Evolutionary conservation across 2,329 filamentous ascomycete genomes (phyloP).

Genomic region (Sclerotinia nivalis): DNA sequence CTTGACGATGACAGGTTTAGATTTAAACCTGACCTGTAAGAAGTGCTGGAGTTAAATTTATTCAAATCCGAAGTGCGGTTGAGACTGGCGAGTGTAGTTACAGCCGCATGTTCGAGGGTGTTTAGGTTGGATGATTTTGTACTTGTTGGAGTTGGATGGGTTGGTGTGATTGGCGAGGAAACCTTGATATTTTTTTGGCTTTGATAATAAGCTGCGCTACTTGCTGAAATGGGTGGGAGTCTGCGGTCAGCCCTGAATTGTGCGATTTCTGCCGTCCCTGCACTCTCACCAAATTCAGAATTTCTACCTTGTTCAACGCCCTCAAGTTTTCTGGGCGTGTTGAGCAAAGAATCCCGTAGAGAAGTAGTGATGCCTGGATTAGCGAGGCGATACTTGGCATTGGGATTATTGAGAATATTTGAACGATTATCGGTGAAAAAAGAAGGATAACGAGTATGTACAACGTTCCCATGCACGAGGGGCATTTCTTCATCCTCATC

Average conservation of each 20-base stretch:
- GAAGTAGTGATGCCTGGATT: not conserved
- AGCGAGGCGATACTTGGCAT: not conserved
- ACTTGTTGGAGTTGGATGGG: too few relatives aligned
- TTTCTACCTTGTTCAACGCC: not conserved
- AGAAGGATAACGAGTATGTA: not conserved
- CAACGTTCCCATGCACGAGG: not conserved
- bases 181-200: not conserved
- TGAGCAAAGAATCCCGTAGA: not conserved
- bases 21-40: too few relatives aligned
- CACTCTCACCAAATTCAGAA: not conserved
- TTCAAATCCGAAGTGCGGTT: not conserved
- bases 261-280: not conserved
- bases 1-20: not conserved
- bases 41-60: not conserved
- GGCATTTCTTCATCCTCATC: not conserved
- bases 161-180: not conserved
- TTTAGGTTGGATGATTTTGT: not conserved
- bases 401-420: not conserved
- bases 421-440: not conserved
- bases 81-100: constrained; percentile 2
- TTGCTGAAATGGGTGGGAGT: not conserved
- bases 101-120: not conserved
- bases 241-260: not conserved
- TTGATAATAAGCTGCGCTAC: not conserved
- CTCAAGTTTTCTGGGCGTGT: not conserved